These are phyloP conservation scores for Brasilioporus rufonigricans DNA, from an alignment of 768 basidiomycete genomes.

Conservation along the genomic window DNA sequence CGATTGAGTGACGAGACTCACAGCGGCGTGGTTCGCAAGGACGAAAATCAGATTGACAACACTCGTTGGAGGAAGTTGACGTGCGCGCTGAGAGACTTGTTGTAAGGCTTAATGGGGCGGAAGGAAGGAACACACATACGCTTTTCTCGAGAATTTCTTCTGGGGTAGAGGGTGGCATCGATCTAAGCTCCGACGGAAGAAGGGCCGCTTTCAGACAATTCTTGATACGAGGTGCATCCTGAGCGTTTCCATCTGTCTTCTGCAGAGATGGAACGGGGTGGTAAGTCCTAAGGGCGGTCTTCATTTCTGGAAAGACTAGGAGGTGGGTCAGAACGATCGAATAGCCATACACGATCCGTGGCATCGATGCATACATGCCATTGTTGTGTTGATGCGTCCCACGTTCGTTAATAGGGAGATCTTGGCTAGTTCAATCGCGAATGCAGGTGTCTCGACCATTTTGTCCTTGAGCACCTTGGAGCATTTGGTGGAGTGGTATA, in stretches of 20 bases:
- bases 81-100: constrained; percentile 43
- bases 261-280: constrained; percentile 87
- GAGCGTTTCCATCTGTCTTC: constrained; percentile 83
- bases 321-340: constrained; percentile 18
- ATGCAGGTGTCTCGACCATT: constrained; percentile 78
- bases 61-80: constrained; percentile 74
- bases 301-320: constrained; percentile 90
- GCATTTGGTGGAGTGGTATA: constrained; percentile 79
- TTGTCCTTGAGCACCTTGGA: constrained; percentile 88
- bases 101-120: constrained; percentile 6
- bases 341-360: constrained; percentile 5
- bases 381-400: constrained; percentile 88
- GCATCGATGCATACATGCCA: constrained; percentile 62
- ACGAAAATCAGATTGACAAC: constrained; percentile 86
- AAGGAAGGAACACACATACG: constrained; percentile 40
- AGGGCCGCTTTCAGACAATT: constrained; percentile 83
- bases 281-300: constrained; percentile 84
- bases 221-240: constrained; percentile 91
- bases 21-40: constrained; percentile 73
- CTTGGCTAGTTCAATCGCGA: constrained; percentile 78
- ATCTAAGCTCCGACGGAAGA: constrained; percentile 65
- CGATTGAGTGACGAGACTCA: constrained; percentile 36
- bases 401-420: constrained; percentile 85
- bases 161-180: constrained; percentile 67
- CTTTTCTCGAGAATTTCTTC: constrained; percentile 67